phyloP scores from a whole-genome alignment of 2,329 filamentous ascomycete genomes.

The Xylaria hypoxylon region DNA sequence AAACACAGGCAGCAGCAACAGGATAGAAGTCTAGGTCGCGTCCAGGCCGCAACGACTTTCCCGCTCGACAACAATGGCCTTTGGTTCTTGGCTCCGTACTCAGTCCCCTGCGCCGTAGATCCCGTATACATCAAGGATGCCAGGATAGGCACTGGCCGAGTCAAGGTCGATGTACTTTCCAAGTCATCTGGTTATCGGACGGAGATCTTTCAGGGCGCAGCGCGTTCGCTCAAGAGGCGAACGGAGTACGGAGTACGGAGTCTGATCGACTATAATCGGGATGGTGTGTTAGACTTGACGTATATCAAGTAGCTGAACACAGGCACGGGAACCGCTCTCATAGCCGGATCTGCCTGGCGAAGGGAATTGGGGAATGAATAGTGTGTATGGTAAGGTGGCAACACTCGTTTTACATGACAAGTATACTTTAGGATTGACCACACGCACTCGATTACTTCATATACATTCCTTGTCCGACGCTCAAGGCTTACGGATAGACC shows the following conservation, averaged over 20 bases:
- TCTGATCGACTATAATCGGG: constrained; percentile 18
- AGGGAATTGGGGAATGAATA: too few species aligned
- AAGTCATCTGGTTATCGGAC: constrained; percentile 18
- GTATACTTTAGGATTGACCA: neutral
- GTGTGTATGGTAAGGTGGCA: neutral
- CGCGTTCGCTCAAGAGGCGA: constrained; percentile 21
- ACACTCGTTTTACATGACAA: neutral
- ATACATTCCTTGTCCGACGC: neutral
- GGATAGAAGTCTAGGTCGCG: constrained; percentile 25
- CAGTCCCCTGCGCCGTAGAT: constrained; percentile 12
- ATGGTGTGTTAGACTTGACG: constrained; percentile 19
- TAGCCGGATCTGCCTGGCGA: too few species aligned
- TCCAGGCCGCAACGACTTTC: constrained; percentile 26
- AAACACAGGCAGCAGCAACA: constrained; percentile 17
- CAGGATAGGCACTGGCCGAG: neutral
- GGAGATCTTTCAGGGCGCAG: constrained; percentile 18
- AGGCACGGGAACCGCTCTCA: constrained; percentile 7
- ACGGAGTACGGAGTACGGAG: constrained; percentile 27
- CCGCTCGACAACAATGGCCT: constrained; percentile 17
- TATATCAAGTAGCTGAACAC: constrained; percentile 26
- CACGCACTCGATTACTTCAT: neutral
- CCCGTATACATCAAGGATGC: constrained; percentile 31
- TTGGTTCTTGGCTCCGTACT: constrained; percentile 29
- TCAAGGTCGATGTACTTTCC: constrained; percentile 25
- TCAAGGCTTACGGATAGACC: neutral